Evolutionary conservation across 1,284 basidiomycete species (phyloP).

Genomic region (Austroboletus novae-zelandiae): DNA sequence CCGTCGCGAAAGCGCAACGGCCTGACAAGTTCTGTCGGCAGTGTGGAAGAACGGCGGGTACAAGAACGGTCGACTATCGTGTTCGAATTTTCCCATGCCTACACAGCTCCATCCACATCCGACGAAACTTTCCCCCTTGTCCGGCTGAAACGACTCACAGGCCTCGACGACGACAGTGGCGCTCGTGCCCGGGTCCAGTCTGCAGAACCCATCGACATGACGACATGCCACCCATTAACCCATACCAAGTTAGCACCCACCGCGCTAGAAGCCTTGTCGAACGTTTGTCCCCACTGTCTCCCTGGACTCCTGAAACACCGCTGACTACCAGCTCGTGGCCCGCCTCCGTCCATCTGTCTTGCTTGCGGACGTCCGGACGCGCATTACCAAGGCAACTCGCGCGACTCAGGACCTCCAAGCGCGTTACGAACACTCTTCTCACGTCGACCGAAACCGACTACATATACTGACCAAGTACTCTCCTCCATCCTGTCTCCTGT

Average conservation of each 20-base stretch:
- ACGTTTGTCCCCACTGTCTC: background rate
- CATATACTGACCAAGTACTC: background rate
- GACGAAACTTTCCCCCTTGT: background rate
- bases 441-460: too few species aligned
- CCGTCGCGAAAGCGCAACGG: background rate
- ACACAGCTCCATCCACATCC: background rate
- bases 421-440: too few species aligned
- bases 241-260: too few species aligned
- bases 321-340: too few species aligned
- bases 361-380: background rate
- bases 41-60: background rate
- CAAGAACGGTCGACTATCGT: conserved; percentile 11
- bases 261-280: background rate
- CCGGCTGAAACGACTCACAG: background rate
- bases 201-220: too few species aligned
- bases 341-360: background rate
- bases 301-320: background rate
- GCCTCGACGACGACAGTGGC: too few species aligned
- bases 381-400: background rate
- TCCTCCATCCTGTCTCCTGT: background rate
- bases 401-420: background rate
- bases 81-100: conserved; percentile 22
- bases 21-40: background rate
- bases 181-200: too few species aligned
- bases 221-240: too few species aligned